These are phyloP conservation scores for Nicotiana otophora DNA, from an alignment of 257 asterid genomes.

Conservation along the genomic window DNA sequence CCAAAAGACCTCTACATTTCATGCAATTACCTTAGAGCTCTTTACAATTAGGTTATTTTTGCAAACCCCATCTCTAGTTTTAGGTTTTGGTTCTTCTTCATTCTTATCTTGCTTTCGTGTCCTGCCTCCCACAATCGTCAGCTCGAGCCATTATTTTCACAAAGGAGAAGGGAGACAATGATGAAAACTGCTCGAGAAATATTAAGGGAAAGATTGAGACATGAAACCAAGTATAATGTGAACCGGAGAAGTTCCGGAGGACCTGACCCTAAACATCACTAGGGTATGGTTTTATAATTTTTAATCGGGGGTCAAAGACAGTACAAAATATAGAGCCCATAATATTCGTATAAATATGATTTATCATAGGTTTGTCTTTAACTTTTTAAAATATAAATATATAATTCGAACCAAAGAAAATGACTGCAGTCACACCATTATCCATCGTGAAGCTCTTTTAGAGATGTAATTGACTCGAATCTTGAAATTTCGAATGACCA, in stretches of 20 bases:
- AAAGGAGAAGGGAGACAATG: background rate
- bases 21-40: background rate
- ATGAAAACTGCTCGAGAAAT: background rate
- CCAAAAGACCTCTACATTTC: background rate
- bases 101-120: conserved; percentile 9
- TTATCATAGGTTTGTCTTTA: too few species aligned
- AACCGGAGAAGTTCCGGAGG: conserved; percentile 3
- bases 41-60: background rate
- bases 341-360: too few species aligned
- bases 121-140: background rate
- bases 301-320: too few species aligned
- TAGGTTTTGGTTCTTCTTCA: conserved; percentile 5
- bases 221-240: background rate
- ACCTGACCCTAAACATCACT: conserved; percentile 17
- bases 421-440: too few species aligned
- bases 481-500: background rate
- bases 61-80: background rate
- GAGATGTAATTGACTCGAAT: too few species aligned
- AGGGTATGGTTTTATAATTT: background rate
- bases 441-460: too few species aligned
- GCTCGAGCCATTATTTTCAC: background rate
- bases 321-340: too few species aligned
- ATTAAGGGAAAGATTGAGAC: background rate
- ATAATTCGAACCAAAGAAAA: too few species aligned
- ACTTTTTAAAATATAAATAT: too few species aligned